A percentile compares a stretch with the other conserved stretches of the same genome.
Evolutionary conservation across 192 early-diverging fungal species (phyloP).

Genomic region (Umbelopsis vinacea): DNA sequence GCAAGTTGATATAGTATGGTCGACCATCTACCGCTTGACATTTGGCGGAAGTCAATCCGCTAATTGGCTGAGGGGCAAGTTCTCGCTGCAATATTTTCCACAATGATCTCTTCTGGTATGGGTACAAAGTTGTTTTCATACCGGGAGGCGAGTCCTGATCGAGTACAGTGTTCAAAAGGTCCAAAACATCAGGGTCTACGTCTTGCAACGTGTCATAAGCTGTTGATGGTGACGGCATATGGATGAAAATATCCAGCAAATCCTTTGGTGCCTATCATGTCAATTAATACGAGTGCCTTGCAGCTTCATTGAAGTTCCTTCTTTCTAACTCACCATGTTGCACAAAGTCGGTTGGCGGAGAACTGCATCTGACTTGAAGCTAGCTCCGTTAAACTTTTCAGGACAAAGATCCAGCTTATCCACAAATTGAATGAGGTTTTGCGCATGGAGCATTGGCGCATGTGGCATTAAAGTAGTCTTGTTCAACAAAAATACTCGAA

Average conservation of each 20-base stretch:
- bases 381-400: slow-evolving; percentile 19
- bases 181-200: background rate
- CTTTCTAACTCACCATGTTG: slow-evolving; percentile 20
- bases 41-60: slow-evolving; percentile 50
- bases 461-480: background rate
- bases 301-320: background rate
- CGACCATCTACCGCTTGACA: slow-evolving; percentile 39
- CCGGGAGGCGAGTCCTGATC: slow-evolving; percentile 31
- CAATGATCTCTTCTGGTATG: slow-evolving; percentile 66
- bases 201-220: slow-evolving; percentile 21
- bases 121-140: slow-evolving; percentile 56
- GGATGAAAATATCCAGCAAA: slow-evolving; percentile 41
- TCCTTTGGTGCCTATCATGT: background rate
- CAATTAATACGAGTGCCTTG: background rate
- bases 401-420: slow-evolving; percentile 7
- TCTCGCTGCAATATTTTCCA: slow-evolving; percentile 78
- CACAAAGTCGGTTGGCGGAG: slow-evolving; percentile 19
- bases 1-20: slow-evolving; percentile 41
- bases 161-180: slow-evolving; percentile 14
- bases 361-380: background rate
- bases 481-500: background rate
- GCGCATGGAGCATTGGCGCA: background rate
- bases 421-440: background rate
- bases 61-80: slow-evolving; percentile 56
- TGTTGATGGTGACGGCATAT: slow-evolving; percentile 44